Evolutionary conservation across 495 filamentous ascomycete genomes (phyloP).

Genomic region (Chaetomidium leptoderma): DNA sequence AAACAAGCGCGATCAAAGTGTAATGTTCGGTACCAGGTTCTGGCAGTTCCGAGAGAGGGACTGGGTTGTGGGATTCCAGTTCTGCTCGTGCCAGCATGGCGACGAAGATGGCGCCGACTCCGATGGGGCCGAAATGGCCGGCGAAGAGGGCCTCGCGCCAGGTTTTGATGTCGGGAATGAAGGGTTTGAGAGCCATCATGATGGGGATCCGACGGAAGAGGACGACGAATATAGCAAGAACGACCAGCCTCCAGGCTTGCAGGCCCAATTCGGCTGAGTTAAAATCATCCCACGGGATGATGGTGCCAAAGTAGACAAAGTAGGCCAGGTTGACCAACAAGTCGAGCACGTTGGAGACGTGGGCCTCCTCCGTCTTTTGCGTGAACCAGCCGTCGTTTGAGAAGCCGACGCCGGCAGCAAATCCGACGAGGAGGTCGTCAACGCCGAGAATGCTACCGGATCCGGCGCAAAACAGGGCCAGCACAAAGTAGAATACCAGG

Average conservation of each 20-base stretch:
- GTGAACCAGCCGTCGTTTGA: slow-evolving; percentile 99
- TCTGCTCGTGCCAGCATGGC: slow-evolving; percentile 88
- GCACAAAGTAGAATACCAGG: slow-evolving; percentile 95
- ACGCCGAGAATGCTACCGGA: slow-evolving; percentile 88
- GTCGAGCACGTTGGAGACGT: slow-evolving; percentile 99
- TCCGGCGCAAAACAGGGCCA: slow-evolving; percentile 94
- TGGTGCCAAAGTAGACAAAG: slow-evolving; percentile 95
- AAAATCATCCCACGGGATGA: slow-evolving; percentile 90
- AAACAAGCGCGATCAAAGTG: slow-evolving; percentile 74
- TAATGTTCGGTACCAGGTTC: slow-evolving; percentile 50
- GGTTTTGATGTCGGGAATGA: slow-evolving; percentile 96
- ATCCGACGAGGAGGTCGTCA: slow-evolving; percentile 96
- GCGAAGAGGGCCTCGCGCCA: slow-evolving; percentile 98
- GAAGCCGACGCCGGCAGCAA: slow-evolving; percentile 92
- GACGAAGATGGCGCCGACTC: slow-evolving; percentile 94
- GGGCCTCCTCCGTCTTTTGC: slow-evolving; percentile 96
- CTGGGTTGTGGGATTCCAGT: slow-evolving; percentile 66
- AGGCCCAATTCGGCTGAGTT: slow-evolving; percentile 67
- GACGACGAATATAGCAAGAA: slow-evolving; percentile 87
- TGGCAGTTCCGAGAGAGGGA: slow-evolving; percentile 64
- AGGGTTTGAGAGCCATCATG: slow-evolving; percentile 85
- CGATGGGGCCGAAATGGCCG: slow-evolving; percentile 97
- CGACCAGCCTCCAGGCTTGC: slow-evolving; percentile 79
- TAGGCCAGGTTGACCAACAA: slow-evolving; percentile 94
- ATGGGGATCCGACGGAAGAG: slow-evolving; percentile 96